Evolutionary conservation across 2,329 filamentous ascomycete species (phyloP), one percentile per base, ranked within the genome.

Genomic region (Colletotrichum costaricense): DNA sequence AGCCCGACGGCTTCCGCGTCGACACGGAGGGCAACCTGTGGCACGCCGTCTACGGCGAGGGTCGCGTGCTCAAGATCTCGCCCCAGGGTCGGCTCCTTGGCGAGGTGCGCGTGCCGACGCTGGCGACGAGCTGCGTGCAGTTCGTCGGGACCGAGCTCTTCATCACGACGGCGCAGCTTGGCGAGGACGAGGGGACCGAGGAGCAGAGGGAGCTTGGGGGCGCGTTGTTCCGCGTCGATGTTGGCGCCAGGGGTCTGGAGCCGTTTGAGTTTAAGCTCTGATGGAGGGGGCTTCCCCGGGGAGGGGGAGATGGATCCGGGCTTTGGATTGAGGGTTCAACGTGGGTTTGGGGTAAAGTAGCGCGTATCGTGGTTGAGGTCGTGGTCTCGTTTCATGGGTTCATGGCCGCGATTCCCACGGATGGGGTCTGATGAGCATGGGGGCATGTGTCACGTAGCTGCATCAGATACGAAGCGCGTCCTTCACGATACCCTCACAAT

Each of bases 11-110:
- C 2, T 95, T 96, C 83, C 92, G 93, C 75, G 89, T 97, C 78
- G 95, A 98, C 79, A 89, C 88, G 56, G 91, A 97, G 67, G 95
- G 95, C n/a, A 93, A 93, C 84, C 88, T 98, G 78, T 98, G 96
- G 95, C 92, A 93, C 74, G 94, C 94, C 8, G 87, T 97, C n/a
- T 97, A 94, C 80, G 95, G 95, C 67, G 93, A 93, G 75, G 86
- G 89, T 72, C 89, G 91, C 73, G 94, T 98, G 28, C 84, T 97
- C 76, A 91, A 93, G 80, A 92, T 98, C 78, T 90, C 89, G 60
- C 90, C 91, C 5, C 82, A 88, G 63, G 95, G 94, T 3, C 85
- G 91, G 78, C 83, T 97, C 35, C 86, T 95, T 5, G 95, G 94
- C 7, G 90, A 95, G 84, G 87, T 98, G 75, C 87, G 85, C 68